Conservation (phyloP, 495 filamentous ascomycete species). For the Neurospora sp. region DNA sequence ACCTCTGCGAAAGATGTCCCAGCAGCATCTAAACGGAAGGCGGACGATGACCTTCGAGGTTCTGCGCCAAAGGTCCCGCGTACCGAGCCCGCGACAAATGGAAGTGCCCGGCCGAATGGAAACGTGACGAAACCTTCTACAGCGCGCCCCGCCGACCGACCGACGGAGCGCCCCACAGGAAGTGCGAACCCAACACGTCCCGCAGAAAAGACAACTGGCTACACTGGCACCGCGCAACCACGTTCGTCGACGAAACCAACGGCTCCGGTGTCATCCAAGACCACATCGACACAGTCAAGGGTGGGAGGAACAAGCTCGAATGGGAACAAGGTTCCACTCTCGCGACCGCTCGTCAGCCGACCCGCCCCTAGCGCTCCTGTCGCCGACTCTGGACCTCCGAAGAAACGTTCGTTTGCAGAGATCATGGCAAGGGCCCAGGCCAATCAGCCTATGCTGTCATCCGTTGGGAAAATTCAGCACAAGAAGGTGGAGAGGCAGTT, state of each 20-base stretch:
- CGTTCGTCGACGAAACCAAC: neutral
- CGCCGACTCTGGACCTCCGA: constrained; percentile 32
- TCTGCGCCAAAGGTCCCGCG: constrained; percentile 20
- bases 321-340: constrained; percentile 6
- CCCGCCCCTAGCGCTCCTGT: constrained; percentile 1
- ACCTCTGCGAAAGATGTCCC: constrained; percentile 15
- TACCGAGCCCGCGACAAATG: constrained; percentile 9
- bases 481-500: constrained; percentile 36
- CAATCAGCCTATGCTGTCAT: constrained; percentile 34
- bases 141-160: neutral
- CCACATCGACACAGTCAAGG: neutral
- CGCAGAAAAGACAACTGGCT: neutral
- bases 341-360: constrained; percentile 8
- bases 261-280: neutral
- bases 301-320: constrained; percentile 3
- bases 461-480: constrained; percentile 46
- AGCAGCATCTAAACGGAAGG: constrained; percentile 37
- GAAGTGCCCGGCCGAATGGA: constrained; percentile 8
- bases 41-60: constrained; percentile 34
- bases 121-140: constrained; percentile 6
- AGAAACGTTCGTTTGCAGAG: constrained; percentile 56
- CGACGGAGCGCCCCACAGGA: neutral
- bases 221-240: constrained; percentile 9
- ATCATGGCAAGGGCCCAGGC: constrained; percentile 57
- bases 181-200: constrained; percentile 1